These are phyloP conservation scores for Abrus precatorius DNA, from an alignment of 306 rosid species.

Conservation along the genomic window DNA sequence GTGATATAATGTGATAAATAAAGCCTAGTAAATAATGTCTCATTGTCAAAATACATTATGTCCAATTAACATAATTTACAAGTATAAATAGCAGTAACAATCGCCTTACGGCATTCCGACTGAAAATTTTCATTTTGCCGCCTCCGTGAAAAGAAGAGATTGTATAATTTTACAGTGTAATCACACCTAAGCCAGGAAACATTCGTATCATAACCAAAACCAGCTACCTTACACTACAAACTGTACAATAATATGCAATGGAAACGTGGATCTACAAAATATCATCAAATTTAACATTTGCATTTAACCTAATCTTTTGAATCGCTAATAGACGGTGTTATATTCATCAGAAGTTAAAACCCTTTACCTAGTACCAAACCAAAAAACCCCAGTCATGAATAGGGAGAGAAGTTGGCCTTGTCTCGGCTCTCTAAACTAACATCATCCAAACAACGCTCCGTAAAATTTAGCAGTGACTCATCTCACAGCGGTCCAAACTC, in stretches of 20 bases:
- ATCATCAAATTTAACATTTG: slow-evolving; percentile 43
- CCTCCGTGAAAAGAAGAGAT: slow-evolving; percentile 5
- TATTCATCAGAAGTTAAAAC: slow-evolving; percentile 44
- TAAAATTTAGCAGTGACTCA: slow-evolving; percentile 50
- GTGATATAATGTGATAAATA: not conserved
- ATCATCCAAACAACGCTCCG: slow-evolving; percentile 41
- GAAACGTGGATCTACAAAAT: slow-evolving; percentile 43
- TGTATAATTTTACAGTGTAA: slow-evolving; percentile 35
- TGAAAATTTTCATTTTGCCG: not conserved
- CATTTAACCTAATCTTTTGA: slow-evolving; percentile 41
- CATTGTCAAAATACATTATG: slow-evolving; percentile 3
- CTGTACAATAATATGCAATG: slow-evolving; percentile 45
- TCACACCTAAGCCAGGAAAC: slow-evolving; percentile 31
- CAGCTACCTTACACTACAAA: slow-evolving; percentile 38
- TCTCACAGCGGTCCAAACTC: slow-evolving; percentile 44
- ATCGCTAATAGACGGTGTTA: slow-evolving; percentile 42
- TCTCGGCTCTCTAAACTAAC: slow-evolving; percentile 35
- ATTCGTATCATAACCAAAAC: slow-evolving; percentile 31
- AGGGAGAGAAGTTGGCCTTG: slow-evolving; percentile 38
- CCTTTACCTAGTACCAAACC: slow-evolving; percentile 12
- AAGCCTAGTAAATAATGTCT: not conserved
- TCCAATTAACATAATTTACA: slow-evolving; percentile 4
- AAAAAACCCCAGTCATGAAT: slow-evolving; percentile 39
- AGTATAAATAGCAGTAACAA: not conserved
- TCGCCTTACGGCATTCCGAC: not conserved